Base-by-base conservation (phyloP, 805 yeast species). In the Yarrowia deformans region DNA sequence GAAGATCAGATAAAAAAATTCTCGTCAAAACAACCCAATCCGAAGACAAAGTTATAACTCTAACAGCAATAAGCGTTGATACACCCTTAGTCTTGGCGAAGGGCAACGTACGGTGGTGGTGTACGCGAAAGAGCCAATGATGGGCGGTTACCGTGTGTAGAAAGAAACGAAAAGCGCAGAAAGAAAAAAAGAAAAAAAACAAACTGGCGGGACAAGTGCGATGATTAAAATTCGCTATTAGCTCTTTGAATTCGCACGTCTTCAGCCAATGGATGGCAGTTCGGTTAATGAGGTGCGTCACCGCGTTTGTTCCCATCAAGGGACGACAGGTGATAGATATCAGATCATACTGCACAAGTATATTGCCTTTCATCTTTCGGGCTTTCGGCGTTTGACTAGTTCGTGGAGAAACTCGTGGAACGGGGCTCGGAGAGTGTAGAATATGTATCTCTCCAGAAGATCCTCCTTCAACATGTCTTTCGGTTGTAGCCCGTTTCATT, bases 41-140 rank as follows among this genome's bases (percentile, higher is more conserved):
- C 8, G 34, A 12, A 35, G 13, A 37, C 13, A 54, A 54, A 19
- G 60, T 37, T 23, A 4, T 13, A 39, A 54, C 13, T 5, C 35
- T 54, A 39, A 6, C 18, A 7, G 18, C 5, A 8, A 5, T 19
- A 19, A 39, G 35, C 42, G 39, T 54, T 39, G 60, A 54, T 19
- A 54, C 60, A 19, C 60, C 60, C 60, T 39, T 54, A 14, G 45
- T 54, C 60, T 54, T 54, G 60, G 60, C 60, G 10, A 12, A 29
- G 40, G 6, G 45, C 13, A 37, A 19, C 8, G 32, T 34, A 32
- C 56, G 42, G 40, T 34, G n/a, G 14, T 18, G n/a, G 14, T 23
- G 29, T 23, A 18, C 16, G 37, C 4, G 37, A 19, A 23, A 23
- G 45, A 54, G 13, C 58, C 58, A 52, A 37, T 32, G 39, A n/a